Percentiles rank a stretch among this genome's conserved stretches.
These are phyloP conservation scores for Kodamaea anthophila DNA, from an alignment of 1,139 yeast genomes.

Conservation along the genomic window DNA sequence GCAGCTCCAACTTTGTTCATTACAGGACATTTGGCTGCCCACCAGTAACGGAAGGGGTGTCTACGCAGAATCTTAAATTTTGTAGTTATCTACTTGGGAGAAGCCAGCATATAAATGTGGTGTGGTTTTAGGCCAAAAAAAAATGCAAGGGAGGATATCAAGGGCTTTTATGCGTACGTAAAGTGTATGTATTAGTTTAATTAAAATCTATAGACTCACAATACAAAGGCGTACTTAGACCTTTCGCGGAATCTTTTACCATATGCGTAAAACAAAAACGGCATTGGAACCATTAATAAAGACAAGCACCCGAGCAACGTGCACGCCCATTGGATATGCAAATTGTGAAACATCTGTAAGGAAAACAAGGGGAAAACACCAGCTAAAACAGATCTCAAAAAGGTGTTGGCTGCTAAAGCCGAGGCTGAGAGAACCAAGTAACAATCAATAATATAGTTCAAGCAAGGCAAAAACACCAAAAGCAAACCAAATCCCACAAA, in stretches of 20 bases:
- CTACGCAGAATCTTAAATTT: no score
- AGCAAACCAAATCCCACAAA: slow-evolving; percentile 72
- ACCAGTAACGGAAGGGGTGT: no score
- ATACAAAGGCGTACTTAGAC: slow-evolving; percentile 58
- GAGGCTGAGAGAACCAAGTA: slow-evolving; percentile 80
- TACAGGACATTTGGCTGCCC: no score
- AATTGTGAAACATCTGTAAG: slow-evolving; percentile 60
- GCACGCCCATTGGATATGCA: slow-evolving; percentile 83
- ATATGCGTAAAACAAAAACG: slow-evolving; percentile 60
- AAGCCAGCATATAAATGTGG: no score
- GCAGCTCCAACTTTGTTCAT: no score
- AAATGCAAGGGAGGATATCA: no score
- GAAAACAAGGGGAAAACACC: slow-evolving; percentile 48
- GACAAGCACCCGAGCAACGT: slow-evolving; percentile 69
- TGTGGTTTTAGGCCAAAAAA: no score
- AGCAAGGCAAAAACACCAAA: slow-evolving; percentile 67
- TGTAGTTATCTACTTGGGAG: no score
- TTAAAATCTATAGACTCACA: no score
- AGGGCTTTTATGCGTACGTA: no score
- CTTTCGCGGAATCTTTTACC: slow-evolving; percentile 57
- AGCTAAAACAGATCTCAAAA: slow-evolving; percentile 57
- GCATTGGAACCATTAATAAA: slow-evolving; percentile 59
- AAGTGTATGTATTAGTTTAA: no score
- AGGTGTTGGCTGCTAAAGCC: slow-evolving; percentile 83
- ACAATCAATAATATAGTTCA: slow-evolving; percentile 75